Percentiles rank a stretch among this genome's conserved stretches.
Conservation (phyloP, 345 rosid genomes). For the Linum usitatissimum region DNA sequence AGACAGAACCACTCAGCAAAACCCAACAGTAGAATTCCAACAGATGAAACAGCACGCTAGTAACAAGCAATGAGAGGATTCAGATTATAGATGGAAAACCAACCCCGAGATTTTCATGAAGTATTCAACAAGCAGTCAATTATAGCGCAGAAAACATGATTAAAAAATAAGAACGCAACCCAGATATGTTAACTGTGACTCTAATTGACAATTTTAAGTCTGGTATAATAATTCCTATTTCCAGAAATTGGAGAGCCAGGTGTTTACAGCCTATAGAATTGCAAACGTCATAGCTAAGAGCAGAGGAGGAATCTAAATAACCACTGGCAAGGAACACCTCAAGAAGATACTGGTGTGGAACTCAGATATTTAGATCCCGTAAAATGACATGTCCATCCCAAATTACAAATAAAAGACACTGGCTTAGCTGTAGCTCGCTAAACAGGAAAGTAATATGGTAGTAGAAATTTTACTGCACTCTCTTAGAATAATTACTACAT, state of each 20-base stretch:
- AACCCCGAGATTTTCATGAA: no score
- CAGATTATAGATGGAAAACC: neutral
- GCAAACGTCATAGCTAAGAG: no score
- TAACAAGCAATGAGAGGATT: neutral
- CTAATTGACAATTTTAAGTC: neutral
- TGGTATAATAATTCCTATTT: no score
- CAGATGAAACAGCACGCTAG: neutral
- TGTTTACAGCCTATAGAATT: no score
- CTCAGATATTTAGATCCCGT: neutral
- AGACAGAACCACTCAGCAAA: neutral
- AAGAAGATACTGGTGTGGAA: neutral
- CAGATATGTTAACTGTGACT: neutral
- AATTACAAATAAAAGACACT: neutral
- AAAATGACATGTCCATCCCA: neutral
- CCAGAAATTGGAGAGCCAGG: no score
- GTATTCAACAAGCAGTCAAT: neutral
- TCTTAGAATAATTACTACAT: slow-evolving; percentile 8
- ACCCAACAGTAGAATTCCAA: neutral
- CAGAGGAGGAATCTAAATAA: no score
- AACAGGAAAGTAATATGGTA: no score
- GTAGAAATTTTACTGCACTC: neutral
- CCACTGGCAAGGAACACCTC: no score
- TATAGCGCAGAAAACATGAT: neutral
- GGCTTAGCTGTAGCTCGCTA: neutral
- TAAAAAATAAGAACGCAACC: neutral